phyloP scores from a whole-genome alignment of 2,329 filamentous ascomycete species.

The Apiospora kogelbergensis region DNA sequence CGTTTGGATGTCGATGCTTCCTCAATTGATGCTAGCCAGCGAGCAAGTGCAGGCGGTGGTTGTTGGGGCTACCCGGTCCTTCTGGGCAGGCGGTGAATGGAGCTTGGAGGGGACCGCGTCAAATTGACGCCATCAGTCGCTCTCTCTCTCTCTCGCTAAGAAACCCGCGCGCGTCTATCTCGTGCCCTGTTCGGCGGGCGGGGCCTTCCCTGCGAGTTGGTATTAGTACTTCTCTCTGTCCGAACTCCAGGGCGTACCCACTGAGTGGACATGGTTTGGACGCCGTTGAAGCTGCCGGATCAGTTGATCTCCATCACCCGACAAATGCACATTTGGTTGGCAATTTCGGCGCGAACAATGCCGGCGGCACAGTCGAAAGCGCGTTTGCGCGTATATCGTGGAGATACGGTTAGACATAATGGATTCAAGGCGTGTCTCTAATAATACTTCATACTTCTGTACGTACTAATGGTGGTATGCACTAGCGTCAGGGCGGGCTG shows the following conservation, averaged over 20 bases:
- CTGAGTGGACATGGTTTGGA: not conserved
- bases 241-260: no score
- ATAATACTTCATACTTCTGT: not conserved
- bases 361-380: not conserved
- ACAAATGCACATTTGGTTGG: not conserved
- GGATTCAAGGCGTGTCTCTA: no score
- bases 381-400: not conserved
- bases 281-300: not conserved
- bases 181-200: no score
- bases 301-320: not conserved
- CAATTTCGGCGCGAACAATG: not conserved
- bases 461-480: not conserved
- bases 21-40: not conserved
- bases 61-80: not conserved
- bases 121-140: not conserved
- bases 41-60: not conserved
- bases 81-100: not conserved
- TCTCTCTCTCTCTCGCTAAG: no score
- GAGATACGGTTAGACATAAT: not conserved
- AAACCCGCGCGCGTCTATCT: not conserved
- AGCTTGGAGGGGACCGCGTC: not conserved
- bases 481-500: not conserved
- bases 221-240: no score
- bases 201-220: no score
- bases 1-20: constrained; percentile 3